Conservation (phyloP, 2,329 filamentous ascomycete genomes). For the Penicillium sp. region DNA sequence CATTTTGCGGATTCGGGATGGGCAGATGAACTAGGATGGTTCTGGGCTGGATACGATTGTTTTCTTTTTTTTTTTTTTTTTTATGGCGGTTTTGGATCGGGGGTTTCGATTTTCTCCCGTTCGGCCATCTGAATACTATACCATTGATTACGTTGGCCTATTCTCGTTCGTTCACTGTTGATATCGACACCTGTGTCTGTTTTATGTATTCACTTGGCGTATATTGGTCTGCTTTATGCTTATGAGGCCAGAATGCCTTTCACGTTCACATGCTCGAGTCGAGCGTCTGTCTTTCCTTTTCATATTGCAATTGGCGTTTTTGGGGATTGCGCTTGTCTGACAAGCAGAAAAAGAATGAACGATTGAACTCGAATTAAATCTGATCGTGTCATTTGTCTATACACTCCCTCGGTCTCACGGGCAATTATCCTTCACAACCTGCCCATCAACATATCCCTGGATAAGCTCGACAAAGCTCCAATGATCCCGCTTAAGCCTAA, state of each 20-base stretch:
- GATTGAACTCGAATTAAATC: neutral
- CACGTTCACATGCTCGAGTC: neutral
- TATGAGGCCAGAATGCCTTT: slow-evolving; percentile 1
- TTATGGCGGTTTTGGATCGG: neutral
- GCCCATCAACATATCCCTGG: slow-evolving; percentile 13
- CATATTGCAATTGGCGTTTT: slow-evolving; percentile 6
- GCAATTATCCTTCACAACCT: neutral
- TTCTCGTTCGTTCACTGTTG: neutral
- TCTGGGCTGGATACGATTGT: neutral
- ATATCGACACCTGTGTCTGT: neutral
- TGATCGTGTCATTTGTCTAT: neutral
- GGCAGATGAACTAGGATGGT: slow-evolving; percentile 16
- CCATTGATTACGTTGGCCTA: neutral
- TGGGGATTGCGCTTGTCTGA: neutral
- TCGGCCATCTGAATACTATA: neutral
- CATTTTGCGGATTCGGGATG: slow-evolving; percentile 62
- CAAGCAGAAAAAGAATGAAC: neutral
- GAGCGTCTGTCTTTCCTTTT: neutral
- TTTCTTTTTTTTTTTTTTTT: neutral
- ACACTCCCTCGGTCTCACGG: neutral
- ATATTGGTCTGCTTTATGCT: slow-evolving; percentile 5
- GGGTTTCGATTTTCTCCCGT: neutral
- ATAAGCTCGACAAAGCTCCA: slow-evolving; percentile 22
- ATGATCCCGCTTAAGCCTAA: slow-evolving; percentile 17
- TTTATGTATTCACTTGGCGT: slow-evolving; percentile 2